A percentile compares a stretch with the other conserved stretches of the same genome.
These are phyloP conservation scores for Calocybe gangraenosa DNA, from an alignment of 768 basidiomycete genomes.

Conservation along the genomic window DNA sequence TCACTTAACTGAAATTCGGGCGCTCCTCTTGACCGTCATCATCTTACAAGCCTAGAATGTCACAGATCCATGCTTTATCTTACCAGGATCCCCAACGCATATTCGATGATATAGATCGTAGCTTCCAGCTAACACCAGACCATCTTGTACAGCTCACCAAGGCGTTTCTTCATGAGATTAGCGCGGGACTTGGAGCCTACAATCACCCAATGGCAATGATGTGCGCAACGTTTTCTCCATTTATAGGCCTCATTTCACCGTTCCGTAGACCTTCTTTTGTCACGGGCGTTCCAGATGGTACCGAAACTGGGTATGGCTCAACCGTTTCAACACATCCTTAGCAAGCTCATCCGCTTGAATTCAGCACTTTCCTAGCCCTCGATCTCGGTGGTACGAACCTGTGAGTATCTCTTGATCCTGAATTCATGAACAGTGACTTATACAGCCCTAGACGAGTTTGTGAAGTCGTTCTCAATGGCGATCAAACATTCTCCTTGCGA, in stretches of 20 bases:
- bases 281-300: conserved; percentile 91
- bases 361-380: conserved; percentile 90
- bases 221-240: conserved; percentile 32
- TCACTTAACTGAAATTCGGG: no score
- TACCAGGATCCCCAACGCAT: conserved; percentile 40
- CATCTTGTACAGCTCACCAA: conserved; percentile 65
- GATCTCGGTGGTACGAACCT: conserved; percentile 98
- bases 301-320: conserved; percentile 77
- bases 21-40: no score
- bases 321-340: not conserved
- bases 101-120: conserved; percentile 63
- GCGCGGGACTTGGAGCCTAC: conserved; percentile 67
- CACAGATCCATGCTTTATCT: conserved; percentile 38
- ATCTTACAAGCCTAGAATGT: no score
- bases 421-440: conserved; percentile 9
- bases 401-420: conserved; percentile 40
- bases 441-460: conserved; percentile 75
- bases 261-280: conserved; percentile 82
- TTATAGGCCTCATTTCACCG: conserved; percentile 10
- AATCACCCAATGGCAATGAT: conserved; percentile 91
- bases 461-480: conserved; percentile 86
- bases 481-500: conserved; percentile 83
- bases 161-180: conserved; percentile 79
- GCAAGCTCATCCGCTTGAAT: conserved; percentile 4
- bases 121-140: conserved; percentile 65